These are phyloP conservation scores for Mrakia frigida DNA, from an alignment of 768 basidiomycete species.

Conservation along the genomic window DNA sequence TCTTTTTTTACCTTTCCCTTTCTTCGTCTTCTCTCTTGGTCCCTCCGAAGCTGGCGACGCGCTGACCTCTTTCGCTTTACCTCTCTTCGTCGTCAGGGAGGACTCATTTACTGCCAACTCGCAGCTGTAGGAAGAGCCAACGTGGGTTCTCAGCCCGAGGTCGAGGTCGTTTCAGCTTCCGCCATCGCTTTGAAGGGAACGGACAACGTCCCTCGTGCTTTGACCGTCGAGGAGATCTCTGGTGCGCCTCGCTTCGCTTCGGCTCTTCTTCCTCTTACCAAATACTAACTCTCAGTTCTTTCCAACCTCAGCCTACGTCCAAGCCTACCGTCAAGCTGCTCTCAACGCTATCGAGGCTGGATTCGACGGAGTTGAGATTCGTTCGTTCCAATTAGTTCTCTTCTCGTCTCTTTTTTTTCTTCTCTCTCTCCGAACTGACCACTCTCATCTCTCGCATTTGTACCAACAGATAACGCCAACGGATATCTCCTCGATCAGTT, in stretches of 20 bases:
- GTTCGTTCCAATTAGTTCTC: background rate
- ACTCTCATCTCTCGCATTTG: background rate
- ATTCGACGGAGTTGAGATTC: slow-evolving; percentile 54
- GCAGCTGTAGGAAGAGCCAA: slow-evolving; percentile 25
- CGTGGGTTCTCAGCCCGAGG: background rate
- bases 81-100: background rate
- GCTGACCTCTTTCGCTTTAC: background rate
- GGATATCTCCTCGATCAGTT: slow-evolving; percentile 41
- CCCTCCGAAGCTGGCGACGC: too few relatives aligned
- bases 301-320: background rate
- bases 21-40: too few relatives aligned
- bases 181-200: slow-evolving; percentile 8
- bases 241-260: background rate
- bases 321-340: slow-evolving; percentile 48
- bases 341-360: slow-evolving; percentile 53
- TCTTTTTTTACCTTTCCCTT: background rate
- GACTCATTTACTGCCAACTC: slow-evolving; percentile 11
- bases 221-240: slow-evolving; percentile 28
- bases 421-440: background rate
- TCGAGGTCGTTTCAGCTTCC: slow-evolving; percentile 17
- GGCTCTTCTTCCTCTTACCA: too few relatives aligned
- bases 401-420: too few relatives aligned
- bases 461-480: background rate
- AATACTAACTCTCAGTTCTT: too few relatives aligned
- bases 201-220: background rate